A percentile compares a stretch with the other conserved stretches of the same genome.
These are phyloP conservation scores for Diaporthe ilicicola DNA, from an alignment of 2,329 filamentous ascomycete species.

Conservation along the genomic window DNA sequence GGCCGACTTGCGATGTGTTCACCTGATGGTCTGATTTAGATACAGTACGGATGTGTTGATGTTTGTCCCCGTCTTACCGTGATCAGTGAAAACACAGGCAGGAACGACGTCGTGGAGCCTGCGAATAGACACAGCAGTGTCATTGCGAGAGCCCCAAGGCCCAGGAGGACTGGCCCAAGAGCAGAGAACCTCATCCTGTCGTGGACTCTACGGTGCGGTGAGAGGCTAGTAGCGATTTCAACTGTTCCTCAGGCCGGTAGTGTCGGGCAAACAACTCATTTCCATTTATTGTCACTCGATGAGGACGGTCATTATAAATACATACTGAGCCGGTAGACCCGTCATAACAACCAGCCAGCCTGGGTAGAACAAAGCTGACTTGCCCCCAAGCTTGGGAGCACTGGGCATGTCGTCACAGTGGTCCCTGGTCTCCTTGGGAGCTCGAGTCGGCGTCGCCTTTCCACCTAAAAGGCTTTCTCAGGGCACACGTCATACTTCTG, in stretches of 20 bases:
- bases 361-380: neutral
- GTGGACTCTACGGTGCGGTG: neutral
- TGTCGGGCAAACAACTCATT: no score
- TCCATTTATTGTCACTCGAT: no score
- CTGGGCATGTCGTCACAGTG: constrained; percentile 13
- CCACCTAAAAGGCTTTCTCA: neutral
- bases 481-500: constrained; percentile 11
- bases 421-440: neutral
- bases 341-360: no score
- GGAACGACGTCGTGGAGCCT: constrained; percentile 18
- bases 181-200: constrained; percentile 27
- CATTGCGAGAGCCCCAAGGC: constrained; percentile 11
- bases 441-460: neutral
- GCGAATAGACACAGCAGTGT: constrained; percentile 22
- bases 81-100: constrained; percentile 18
- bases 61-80: neutral
- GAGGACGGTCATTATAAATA: neutral
- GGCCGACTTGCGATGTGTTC: constrained; percentile 22
- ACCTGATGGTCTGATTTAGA: neutral
- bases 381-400: neutral
- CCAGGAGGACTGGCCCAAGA: neutral
- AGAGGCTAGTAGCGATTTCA: neutral
- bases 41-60: neutral
- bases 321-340: neutral
- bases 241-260: neutral